Conservation (phyloP, 2,329 filamentous ascomycete genomes). For the Elsinoe perseae region DNA sequence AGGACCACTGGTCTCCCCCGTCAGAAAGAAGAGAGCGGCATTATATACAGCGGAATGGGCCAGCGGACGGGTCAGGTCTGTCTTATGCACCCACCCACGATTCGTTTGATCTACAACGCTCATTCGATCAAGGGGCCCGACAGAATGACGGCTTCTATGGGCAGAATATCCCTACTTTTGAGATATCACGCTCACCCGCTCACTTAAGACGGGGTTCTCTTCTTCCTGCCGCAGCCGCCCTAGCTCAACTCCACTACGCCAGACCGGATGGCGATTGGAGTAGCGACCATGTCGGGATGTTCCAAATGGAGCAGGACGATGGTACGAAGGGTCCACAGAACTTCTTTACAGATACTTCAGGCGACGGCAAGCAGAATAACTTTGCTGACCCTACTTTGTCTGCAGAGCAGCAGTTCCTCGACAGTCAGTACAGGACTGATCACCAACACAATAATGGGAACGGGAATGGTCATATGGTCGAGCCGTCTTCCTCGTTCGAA, state of each 20-base stretch:
- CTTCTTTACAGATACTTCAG: constrained; percentile 36
- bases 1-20: constrained; percentile 26
- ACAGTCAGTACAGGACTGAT: constrained; percentile 18
- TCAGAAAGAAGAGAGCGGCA: constrained; percentile 22
- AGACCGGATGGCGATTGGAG: constrained; percentile 72
- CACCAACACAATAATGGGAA: constrained; percentile 9
- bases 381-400: constrained; percentile 19
- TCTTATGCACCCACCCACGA: constrained; percentile 26
- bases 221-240: constrained; percentile 67
- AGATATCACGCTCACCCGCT: constrained; percentile 52
- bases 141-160: constrained; percentile 19
- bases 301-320: constrained; percentile 13
- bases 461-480: constrained; percentile 10
- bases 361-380: constrained; percentile 18
- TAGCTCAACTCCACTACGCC: constrained; percentile 77
- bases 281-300: constrained; percentile 59
- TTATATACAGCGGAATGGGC: constrained; percentile 20
- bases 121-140: constrained; percentile 29
- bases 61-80: constrained; percentile 32
- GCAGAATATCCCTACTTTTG: constrained; percentile 25
- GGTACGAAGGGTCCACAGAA: constrained; percentile 24
- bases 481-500: constrained; percentile 63
- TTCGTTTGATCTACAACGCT: constrained; percentile 27
- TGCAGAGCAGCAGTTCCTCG: constrained; percentile 20
- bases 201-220: constrained; percentile 58